A percentile compares a stretch with the other conserved stretches of the same genome.
phyloP scores from a whole-genome alignment of 208 protist species.

The Trypanosoma brucei region DNA sequence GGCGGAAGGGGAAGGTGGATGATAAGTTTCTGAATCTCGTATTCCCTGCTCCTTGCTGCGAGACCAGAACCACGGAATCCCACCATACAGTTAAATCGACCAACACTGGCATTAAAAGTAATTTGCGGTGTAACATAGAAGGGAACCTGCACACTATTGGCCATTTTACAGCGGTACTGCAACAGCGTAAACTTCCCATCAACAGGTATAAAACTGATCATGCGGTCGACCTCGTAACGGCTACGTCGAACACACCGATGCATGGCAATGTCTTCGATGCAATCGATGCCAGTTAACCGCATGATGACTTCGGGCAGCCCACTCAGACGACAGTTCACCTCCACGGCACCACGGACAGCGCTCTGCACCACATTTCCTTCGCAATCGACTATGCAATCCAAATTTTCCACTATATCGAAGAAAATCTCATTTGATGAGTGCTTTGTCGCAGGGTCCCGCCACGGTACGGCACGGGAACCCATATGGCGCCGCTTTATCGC shows the following conservation, averaged over 20 bases:
- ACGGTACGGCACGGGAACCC: slow-evolving; percentile 42
- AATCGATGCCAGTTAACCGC: slow-evolving; percentile 52
- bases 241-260: slow-evolving; percentile 81
- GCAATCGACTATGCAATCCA: slow-evolving; percentile 81
- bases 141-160: slow-evolving; percentile 34
- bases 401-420: slow-evolving; percentile 87
- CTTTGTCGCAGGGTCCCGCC: slow-evolving; percentile 67
- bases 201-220: slow-evolving; percentile 83
- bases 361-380: slow-evolving; percentile 62
- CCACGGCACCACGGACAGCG: slow-evolving; percentile 63
- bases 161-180: slow-evolving; percentile 66
- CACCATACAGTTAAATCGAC: slow-evolving; percentile 87
- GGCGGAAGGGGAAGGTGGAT: slow-evolving; percentile 69
- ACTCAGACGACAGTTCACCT: slow-evolving; percentile 81
- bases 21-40: slow-evolving; percentile 58
- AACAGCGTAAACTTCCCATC: slow-evolving; percentile 89
- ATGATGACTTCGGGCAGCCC: slow-evolving; percentile 88
- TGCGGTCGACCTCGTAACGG: slow-evolving; percentile 67
- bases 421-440: slow-evolving; percentile 89
- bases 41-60: slow-evolving; percentile 28
- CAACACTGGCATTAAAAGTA: slow-evolving; percentile 50
- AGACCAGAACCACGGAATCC: slow-evolving; percentile 38
- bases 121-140: slow-evolving; percentile 91
- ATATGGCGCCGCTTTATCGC: slow-evolving; percentile 16
- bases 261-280: slow-evolving; percentile 78